phyloP scores from a whole-genome alignment of 805 yeast genomes.

The Komagataella ulmi region DNA sequence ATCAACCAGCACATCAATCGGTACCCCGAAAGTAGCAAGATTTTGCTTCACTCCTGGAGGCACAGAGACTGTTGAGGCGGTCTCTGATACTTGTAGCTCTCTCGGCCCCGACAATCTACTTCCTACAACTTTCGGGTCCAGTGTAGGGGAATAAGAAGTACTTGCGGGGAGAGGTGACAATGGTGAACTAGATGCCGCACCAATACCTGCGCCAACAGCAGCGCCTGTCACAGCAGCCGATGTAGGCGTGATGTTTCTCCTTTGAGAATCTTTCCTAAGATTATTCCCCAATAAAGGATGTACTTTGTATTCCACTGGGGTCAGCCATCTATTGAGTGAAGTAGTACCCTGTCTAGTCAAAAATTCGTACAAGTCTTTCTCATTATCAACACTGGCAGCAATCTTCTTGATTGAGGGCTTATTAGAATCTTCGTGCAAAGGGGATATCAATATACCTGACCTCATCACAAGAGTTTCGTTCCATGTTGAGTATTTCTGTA shows the following conservation, averaged over 20 bases:
- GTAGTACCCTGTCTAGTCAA: constrained; percentile 29
- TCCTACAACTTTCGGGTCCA: not conserved
- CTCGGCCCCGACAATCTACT: constrained; percentile 1
- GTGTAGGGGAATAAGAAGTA: constrained; percentile 1
- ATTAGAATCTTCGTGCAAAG: constrained; percentile 40
- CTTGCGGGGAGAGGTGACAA: constrained; percentile 1
- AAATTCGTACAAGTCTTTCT: constrained; percentile 64
- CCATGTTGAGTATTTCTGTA: constrained; percentile 82
- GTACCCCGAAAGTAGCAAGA: constrained; percentile 53
- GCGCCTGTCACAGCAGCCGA: not conserved
- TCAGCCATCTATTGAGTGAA: constrained; percentile 25
- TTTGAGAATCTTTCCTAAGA: not conserved
- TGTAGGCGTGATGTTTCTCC: not conserved
- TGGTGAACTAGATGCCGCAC: constrained; percentile 1
- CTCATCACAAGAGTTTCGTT: constrained; percentile 75
- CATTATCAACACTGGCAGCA: constrained; percentile 73
- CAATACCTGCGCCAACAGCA: not conserved
- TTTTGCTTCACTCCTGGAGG: not conserved
- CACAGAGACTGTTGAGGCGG: not conserved
- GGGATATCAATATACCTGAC: constrained; percentile 72
- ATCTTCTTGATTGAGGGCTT: constrained; percentile 61
- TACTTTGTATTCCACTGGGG: constrained; percentile 58
- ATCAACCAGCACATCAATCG: constrained; percentile 64
- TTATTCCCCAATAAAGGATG: constrained; percentile 47
- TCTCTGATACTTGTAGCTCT: not conserved